Evolutionary conservation across 345 rosid species (phyloP).

Genomic region (thale cress (Arabidopsis thaliana)): DNA sequence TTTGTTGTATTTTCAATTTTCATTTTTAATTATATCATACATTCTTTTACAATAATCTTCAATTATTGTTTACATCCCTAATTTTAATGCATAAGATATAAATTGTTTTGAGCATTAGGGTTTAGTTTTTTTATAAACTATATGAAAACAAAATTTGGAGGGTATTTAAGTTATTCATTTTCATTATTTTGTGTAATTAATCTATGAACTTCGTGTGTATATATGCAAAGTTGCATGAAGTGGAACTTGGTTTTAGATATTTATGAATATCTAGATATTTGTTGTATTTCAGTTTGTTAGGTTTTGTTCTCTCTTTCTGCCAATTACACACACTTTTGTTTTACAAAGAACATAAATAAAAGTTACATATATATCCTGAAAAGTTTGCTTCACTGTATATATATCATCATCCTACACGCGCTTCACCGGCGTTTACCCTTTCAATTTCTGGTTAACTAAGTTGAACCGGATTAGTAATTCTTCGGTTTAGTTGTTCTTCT

Average conservation of each 20-base stretch:
- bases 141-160: not conserved
- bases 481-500: no score
- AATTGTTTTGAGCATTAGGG: not conserved
- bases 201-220: not conserved
- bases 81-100: not conserved
- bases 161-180: not conserved
- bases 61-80: slow-evolving; percentile 12
- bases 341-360: not conserved
- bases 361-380: slow-evolving; percentile 20
- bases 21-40: not conserved
- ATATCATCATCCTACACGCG: not conserved
- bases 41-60: slow-evolving; percentile 22
- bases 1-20: not conserved
- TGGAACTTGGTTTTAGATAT: not conserved
- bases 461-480: not conserved
- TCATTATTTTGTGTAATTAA: not conserved
- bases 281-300: slow-evolving; percentile 23
- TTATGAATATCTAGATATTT: not conserved
- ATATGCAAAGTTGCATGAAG: slow-evolving; percentile 2
- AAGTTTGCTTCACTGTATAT: slow-evolving; percentile 20
- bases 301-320: slow-evolving; percentile 19
- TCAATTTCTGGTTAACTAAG: not conserved
- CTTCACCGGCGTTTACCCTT: not conserved
- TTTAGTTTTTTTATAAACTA: not conserved
- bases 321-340: slow-evolving; percentile 30